Evolutionary conservation across 2,329 filamentous ascomycete genomes (phyloP), one percentile per base, ranked within the genome.

Genomic region (Scleromitrula shiraiana): DNA sequence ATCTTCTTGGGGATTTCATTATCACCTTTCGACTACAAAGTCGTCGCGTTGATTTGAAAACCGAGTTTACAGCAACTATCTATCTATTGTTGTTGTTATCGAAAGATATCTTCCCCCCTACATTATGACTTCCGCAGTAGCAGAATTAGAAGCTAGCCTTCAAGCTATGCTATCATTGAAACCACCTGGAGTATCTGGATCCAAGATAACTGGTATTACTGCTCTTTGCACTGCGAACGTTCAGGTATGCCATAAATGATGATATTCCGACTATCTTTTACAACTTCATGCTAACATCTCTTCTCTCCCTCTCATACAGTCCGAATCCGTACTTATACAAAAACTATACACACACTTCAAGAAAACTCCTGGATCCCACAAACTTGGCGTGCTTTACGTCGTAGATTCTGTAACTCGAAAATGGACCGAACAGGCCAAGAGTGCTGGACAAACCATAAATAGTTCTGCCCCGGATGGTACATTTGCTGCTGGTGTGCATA

Each of bases 331-430:
- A 61, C 82, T 98, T 64, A 88, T 97, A 61, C 89, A 95, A 68
- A 96, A 95, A 68, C 85, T 98, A 64, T 95, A 87, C 71, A 94
- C 90, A 57, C 90, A 96, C 65, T 94, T 97, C 77, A 95, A 94
- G 70, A 95, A 93, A 70, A 84, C 90, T 59, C 88, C 88, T 52
- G 82, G 82, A 66, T 95, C 89, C 67, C 91, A 98, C 79, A 98
- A 98, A 73, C 79, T 98, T 69, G 93, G 93, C 71, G 90, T 96
- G 65, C 83, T 98, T 72, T 98, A 98, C 83, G 90, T 97, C 72
- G 88, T 98, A 90, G 93, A 98, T 78, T 95, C 91, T 75, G 90
- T 98, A 79, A 91, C 90, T 68, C 88, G 93, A 71, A 91, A 94
- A 74, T 98, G 93, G 91, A 82, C 95, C 74, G 91, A 97, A 68